Evolutionary conservation across 1,139 yeast genomes (phyloP), one percentile per base, ranked within the genome.

Genomic region (Yamadazyma diospyri): DNA sequence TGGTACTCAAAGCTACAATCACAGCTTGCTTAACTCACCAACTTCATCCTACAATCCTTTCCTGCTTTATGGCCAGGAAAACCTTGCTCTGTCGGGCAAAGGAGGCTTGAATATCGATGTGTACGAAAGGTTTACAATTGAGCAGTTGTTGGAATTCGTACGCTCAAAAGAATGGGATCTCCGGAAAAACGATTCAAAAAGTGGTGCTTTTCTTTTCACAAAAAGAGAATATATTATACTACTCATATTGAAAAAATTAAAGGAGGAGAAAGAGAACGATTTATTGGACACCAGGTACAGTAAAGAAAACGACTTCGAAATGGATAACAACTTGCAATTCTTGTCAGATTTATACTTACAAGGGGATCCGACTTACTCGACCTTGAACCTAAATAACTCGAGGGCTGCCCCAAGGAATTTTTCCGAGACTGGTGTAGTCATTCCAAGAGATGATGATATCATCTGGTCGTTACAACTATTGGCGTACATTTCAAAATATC

Each of bases 401-500:
- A 65, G 61, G 40, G 52, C 58, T 21, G 64, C 71, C 0, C 89
- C 88, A 5, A 67, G 95, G 39, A 69, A 66, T 32, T 85, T 86
- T 51, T 70, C 80, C 20, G 76, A 81, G 37, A 64, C 72, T 2
- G 94, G 95, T 2, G 79, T 81, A 16, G 73, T 88, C 12, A 74
- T 87, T 8, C 96, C 97, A 1, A 74, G 87, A 40, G 95, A 86
- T 42, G 97, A 89, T 52, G 98, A 92, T 53, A 85, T 92, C 18
- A 80, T 87, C 22, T 88, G 97, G 96, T 83, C 95, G 5, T 67
- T 92, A 35, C 97, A 92, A 57, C 69, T 92, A 21, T 61, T 92
- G 36, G 97, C 97, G 13, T 92, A 88, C 56, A 85, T 89, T 31
- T 87, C 97, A 7, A 92, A 92, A 55, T 89, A 89, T 52, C 83